phyloP scores from a whole-genome alignment of 805 yeast species.

The Zygosaccharomyces gambellarensis region DNA sequence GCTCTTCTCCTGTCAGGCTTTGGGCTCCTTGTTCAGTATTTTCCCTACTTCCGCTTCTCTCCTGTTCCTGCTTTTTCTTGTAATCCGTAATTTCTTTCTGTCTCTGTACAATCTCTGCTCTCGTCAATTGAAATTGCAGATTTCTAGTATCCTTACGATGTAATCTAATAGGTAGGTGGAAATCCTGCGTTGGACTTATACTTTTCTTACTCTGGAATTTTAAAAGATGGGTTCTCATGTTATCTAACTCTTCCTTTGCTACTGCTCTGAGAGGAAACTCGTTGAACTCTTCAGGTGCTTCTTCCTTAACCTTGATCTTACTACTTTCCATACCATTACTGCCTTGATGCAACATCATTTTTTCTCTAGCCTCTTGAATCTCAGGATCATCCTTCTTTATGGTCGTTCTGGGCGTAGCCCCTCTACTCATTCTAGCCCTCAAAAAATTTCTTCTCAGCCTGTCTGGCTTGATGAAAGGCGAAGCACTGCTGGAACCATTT shows the following conservation, averaged over 20 bases:
- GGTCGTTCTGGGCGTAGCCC: conserved; percentile 17
- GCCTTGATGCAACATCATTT: conserved; percentile 17
- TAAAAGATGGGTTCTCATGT: conserved; percentile 71
- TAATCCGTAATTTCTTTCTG: conserved; percentile 44
- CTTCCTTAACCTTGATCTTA: conserved; percentile 20
- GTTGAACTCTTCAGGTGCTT: conserved; percentile 31
- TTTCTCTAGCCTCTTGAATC: conserved; percentile 24
- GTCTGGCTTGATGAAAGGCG: conserved; percentile 37
- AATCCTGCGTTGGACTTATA: conserved; percentile 66
- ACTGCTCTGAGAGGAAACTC: conserved; percentile 60
- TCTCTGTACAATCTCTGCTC: conserved; percentile 68
- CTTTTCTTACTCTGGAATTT: conserved; percentile 70
- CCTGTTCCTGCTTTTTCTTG: conserved; percentile 35
- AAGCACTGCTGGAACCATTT: conserved; percentile 22
- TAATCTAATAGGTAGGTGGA: conserved; percentile 76
- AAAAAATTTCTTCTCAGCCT: conserved; percentile 33
- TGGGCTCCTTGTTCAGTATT: conserved; percentile 11
- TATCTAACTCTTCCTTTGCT: conserved; percentile 62
- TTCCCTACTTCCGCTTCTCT: conserved; percentile 23
- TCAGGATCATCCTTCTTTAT: conserved; percentile 36
- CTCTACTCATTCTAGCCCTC: conserved; percentile 26
- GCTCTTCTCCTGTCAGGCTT: conserved; percentile 13
- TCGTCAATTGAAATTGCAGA: conserved; percentile 76
- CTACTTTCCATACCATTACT: conserved; percentile 8
- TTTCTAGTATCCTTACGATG: conserved; percentile 93